Evolutionary conservation across 2,329 filamentous ascomycete genomes (phyloP).

Genomic region (Dactylellina sp.): DNA sequence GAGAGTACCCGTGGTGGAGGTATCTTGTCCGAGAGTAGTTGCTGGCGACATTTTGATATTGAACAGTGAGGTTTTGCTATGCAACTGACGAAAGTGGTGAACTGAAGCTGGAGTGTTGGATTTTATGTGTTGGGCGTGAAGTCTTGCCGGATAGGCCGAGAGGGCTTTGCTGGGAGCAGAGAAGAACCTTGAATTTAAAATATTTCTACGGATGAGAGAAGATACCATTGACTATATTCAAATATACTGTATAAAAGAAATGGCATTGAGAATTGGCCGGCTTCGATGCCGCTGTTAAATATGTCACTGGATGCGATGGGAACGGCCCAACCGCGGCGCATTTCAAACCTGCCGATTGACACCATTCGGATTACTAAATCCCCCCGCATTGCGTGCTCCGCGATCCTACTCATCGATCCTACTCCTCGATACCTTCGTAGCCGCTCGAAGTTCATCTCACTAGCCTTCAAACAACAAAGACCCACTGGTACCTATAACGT

Average conservation of each 20-base stretch:
- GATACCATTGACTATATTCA: conserved; percentile 15
- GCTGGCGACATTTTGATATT: conserved; percentile 64
- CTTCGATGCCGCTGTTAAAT: conserved; percentile 21
- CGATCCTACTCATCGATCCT: no score
- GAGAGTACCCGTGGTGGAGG: conserved; percentile 62
- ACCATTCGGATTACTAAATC: conserved; percentile 49
- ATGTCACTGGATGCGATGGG: conserved; percentile 1
- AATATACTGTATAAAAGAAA: conserved; percentile 3
- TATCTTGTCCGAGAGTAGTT: conserved; percentile 74
- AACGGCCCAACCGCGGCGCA: conserved; percentile 23
- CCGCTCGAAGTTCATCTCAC: no score
- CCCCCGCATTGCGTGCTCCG: conserved; percentile 41
- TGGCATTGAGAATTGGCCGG: neutral
- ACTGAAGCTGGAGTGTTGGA: neutral
- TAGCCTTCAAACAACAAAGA: neutral
- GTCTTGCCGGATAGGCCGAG: neutral
- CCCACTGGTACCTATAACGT: conserved; percentile 2
- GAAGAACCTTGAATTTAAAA: conserved; percentile 19
- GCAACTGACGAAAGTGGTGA: neutral
- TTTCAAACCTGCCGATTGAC: conserved; percentile 42
- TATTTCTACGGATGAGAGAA: conserved; percentile 23
- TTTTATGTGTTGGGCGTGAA: neutral
- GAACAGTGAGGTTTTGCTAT: neutral
- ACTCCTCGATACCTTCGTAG: no score
- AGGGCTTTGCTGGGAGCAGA: neutral